phyloP scores from a whole-genome alignment of 768 basidiomycete species.

The Amanita subjunquillea region DNA sequence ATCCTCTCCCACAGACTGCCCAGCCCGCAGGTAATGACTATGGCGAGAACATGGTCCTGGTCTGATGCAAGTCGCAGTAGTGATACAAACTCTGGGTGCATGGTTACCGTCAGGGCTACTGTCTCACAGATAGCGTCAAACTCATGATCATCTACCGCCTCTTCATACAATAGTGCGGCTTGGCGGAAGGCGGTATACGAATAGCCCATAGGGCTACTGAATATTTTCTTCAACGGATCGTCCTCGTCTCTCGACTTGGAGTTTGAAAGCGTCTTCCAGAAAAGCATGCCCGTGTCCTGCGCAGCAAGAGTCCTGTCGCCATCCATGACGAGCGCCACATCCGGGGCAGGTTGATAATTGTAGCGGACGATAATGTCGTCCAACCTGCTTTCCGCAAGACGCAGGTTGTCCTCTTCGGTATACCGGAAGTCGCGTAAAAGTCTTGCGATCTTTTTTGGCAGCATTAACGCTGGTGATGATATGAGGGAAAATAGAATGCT shows the following conservation, averaged over 20 bases:
- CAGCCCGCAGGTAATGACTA: slow-evolving; percentile 13
- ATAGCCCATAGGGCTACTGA: slow-evolving; percentile 14
- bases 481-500: slow-evolving; percentile 12
- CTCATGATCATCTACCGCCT: slow-evolving; percentile 7
- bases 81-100: slow-evolving; percentile 10
- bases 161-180: slow-evolving; percentile 13
- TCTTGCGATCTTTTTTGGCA: slow-evolving; percentile 6
- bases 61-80: slow-evolving; percentile 8
- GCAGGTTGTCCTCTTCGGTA: slow-evolving; percentile 10
- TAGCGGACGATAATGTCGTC: slow-evolving; percentile 7
- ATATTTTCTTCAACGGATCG: slow-evolving; percentile 12
- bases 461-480: slow-evolving; percentile 1
- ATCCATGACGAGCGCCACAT: slow-evolving; percentile 12
- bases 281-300: slow-evolving; percentile 12
- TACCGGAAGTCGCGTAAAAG: slow-evolving; percentile 10
- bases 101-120: slow-evolving; percentile 9
- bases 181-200: slow-evolving; percentile 15
- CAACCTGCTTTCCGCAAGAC: slow-evolving; percentile 9
- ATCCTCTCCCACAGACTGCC: slow-evolving; percentile 11
- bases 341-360: slow-evolving; percentile 1
- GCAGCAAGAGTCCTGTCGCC: slow-evolving; percentile 14
- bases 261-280: slow-evolving; percentile 10
- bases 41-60: slow-evolving; percentile 5
- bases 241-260: slow-evolving; percentile 1
- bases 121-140: slow-evolving; percentile 11